Evolutionary conservation across 73 alveolate species (phyloP).

Genomic region (Uronychia setigera): DNA sequence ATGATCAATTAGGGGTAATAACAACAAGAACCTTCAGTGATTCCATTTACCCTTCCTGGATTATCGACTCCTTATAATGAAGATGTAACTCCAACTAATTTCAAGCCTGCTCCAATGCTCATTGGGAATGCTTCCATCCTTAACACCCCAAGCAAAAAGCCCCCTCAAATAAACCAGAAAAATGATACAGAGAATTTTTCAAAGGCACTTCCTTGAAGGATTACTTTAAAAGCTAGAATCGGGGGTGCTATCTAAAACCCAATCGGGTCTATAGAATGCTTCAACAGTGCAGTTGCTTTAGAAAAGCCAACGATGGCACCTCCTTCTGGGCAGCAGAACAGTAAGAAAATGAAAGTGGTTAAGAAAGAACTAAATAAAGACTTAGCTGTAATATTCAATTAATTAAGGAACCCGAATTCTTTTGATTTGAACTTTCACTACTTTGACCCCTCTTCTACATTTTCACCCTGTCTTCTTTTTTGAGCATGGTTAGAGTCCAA

Average conservation of each 20-base stretch:
- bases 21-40: background rate
- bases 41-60: background rate
- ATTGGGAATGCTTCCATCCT: background rate
- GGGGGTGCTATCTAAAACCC: too few relatives aligned
- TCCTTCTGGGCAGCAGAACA: background rate
- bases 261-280: background rate
- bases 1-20: too few relatives aligned
- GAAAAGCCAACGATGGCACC: background rate
- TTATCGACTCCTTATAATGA: too few relatives aligned
- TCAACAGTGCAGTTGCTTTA: too few relatives aligned
- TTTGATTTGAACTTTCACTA: too few relatives aligned
- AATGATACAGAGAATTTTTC: background rate
- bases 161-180: background rate
- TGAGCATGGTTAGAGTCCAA: conserved; percentile 20
- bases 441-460: background rate
- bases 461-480: background rate
- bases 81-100: background rate
- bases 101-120: background rate
- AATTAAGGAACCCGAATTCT: background rate
- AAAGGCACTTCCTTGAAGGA: background rate
- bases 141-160: background rate
- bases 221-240: background rate
- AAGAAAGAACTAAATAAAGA: background rate
- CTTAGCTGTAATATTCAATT: background rate
- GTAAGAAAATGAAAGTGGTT: background rate